phyloP scores from a whole-genome alignment of 139 green algal species.

The Parachlorella kessleri region DNA sequence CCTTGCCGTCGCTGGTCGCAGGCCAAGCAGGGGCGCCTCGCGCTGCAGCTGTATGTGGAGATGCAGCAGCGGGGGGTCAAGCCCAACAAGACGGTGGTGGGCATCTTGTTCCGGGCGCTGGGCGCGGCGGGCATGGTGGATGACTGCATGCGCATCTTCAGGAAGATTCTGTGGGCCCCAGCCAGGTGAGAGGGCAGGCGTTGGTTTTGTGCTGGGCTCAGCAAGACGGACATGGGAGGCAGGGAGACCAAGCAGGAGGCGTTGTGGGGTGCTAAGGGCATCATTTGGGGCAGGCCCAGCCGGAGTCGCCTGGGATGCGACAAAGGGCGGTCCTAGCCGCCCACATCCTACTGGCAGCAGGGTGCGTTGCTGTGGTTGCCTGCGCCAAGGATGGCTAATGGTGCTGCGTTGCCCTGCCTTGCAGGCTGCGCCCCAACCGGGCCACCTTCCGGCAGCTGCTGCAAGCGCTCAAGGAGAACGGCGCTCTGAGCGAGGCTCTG shows the following conservation, averaged over 20 bases:
- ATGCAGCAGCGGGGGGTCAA: slow-evolving; percentile 23
- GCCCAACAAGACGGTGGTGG: slow-evolving; percentile 34
- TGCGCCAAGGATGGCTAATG: too few species aligned
- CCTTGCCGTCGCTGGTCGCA: too few species aligned
- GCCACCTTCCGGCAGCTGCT: slow-evolving; percentile 36
- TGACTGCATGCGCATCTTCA: slow-evolving; percentile 49
- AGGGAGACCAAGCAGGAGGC: too few species aligned
- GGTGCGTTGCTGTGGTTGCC: too few species aligned
- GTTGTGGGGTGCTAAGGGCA: too few species aligned
- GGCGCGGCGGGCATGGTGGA: slow-evolving; percentile 41
- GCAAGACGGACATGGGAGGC: too few species aligned
- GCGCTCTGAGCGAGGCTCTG: slow-evolving; percentile 34
- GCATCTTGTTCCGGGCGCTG: slow-evolving; percentile 44
- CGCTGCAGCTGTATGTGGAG: slow-evolving; percentile 24
- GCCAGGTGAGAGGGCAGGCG: slow-evolving; percentile 4
- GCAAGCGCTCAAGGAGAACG: slow-evolving; percentile 28
- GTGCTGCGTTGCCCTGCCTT: too few species aligned
- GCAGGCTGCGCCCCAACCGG: slow-evolving; percentile 34
- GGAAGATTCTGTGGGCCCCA: slow-evolving; percentile 42
- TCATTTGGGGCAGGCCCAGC: too few species aligned
- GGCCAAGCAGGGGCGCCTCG: slow-evolving; percentile 12
- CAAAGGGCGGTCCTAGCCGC: too few species aligned
- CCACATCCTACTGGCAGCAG: too few species aligned
- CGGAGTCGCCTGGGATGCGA: too few species aligned
- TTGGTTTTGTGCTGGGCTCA: background rate